phyloP scores from a whole-genome alignment of 768 basidiomycete genomes.

The Pulveroboletus ravenelii region DNA sequence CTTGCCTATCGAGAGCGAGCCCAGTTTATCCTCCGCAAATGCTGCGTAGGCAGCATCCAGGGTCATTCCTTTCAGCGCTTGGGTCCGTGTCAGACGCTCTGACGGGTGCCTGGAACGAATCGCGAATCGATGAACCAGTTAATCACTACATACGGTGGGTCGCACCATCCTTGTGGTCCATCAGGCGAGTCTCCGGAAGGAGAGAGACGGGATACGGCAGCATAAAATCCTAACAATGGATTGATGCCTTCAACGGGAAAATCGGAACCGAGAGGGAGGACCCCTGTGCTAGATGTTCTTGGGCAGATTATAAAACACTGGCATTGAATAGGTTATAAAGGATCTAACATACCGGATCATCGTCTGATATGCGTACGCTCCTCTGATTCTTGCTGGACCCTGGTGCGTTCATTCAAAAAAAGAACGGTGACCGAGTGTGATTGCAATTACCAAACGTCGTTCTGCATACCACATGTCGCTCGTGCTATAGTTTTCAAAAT shows the following conservation, averaged over 20 bases:
- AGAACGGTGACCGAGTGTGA: background rate
- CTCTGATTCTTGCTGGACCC: slow-evolving; percentile 78
- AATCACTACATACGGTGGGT: background rate
- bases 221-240: slow-evolving; percentile 86
- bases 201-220: slow-evolving; percentile 72
- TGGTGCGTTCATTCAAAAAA: slow-evolving; percentile 23
- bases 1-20: slow-evolving; percentile 72
- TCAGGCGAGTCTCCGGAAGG: slow-evolving; percentile 75
- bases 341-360: slow-evolving; percentile 55
- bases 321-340: background rate
- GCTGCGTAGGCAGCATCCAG: slow-evolving; percentile 85
- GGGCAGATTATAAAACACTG: background rate
- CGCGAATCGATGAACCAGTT: background rate
- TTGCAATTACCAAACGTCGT: slow-evolving; percentile 53
- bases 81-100: slow-evolving; percentile 69
- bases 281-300: slow-evolving; percentile 47
- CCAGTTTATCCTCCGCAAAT: slow-evolving; percentile 66
- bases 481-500: slow-evolving; percentile 41
- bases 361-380: slow-evolving; percentile 86
- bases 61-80: slow-evolving; percentile 90
- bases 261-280: slow-evolving; percentile 84
- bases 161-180: slow-evolving; percentile 77
- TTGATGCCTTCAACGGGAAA: slow-evolving; percentile 93
- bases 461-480: slow-evolving; percentile 95
- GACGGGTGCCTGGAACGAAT: slow-evolving; percentile 58